Conservation (phyloP, 2,329 filamentous ascomycete species). For the Colletotrichum sidae region DNA sequence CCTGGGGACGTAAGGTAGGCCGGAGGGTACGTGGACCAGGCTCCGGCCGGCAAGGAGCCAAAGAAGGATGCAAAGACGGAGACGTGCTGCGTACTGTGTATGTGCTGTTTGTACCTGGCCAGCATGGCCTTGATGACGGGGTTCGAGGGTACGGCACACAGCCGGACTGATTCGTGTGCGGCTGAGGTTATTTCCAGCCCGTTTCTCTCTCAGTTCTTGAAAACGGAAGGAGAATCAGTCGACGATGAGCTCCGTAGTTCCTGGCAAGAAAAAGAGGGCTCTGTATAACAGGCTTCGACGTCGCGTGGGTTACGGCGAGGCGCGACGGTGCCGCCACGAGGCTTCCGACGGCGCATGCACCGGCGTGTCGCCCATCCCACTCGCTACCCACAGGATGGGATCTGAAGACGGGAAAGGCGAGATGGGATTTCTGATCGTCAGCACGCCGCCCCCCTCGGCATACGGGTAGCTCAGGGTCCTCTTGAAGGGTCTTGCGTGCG, state of each 20-base stretch:
- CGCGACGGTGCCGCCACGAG: conserved; percentile 6
- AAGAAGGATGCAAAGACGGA: not conserved
- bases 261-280: no score
- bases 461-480: not conserved
- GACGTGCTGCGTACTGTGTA: not conserved
- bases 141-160: not conserved
- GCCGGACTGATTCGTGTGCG: conserved; percentile 3
- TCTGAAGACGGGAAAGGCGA: not conserved
- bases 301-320: conserved; percentile 18
- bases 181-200: not conserved
- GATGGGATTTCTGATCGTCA: conserved; percentile 2
- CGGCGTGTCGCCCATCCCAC: not conserved
- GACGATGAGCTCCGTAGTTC: no score
- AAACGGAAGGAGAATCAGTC: not conserved
- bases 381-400: not conserved
- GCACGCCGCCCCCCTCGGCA: not conserved
- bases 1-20: not conserved
- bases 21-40: not conserved
- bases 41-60: not conserved
- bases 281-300: not conserved
- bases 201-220: not conserved
- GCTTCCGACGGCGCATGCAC: not conserved
- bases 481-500: not conserved
- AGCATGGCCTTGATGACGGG: no score
- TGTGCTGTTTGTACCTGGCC: not conserved